These are phyloP conservation scores for Cyberlindnera mycetangii DNA, from an alignment of 805 yeast species.

Conservation along the genomic window DNA sequence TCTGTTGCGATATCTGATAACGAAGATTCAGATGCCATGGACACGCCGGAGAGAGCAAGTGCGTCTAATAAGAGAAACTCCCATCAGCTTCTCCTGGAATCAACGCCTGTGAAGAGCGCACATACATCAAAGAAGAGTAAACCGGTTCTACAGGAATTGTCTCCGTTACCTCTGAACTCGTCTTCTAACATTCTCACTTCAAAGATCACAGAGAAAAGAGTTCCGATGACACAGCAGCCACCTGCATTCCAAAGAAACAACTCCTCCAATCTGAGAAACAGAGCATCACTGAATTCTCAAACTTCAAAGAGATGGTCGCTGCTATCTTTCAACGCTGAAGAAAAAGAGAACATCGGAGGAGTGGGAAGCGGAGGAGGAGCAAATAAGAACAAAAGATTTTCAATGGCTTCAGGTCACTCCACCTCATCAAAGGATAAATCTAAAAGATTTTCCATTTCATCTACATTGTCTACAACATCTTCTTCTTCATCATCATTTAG, in stretches of 20 bases:
- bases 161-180: constrained; percentile 11
- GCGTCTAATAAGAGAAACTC: constrained; percentile 10
- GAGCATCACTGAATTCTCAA: constrained; percentile 23
- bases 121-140: constrained; percentile 14
- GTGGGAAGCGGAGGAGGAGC: too few species aligned
- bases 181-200: constrained; percentile 11
- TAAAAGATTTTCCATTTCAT: constrained; percentile 24
- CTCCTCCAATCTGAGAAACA: constrained; percentile 25
- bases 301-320: constrained; percentile 30
- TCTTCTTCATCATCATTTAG: constrained; percentile 24
- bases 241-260: constrained; percentile 23
- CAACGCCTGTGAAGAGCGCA: constrained; percentile 9
- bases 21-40: constrained; percentile 22
- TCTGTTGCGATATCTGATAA: constrained; percentile 26
- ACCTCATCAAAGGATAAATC: constrained; percentile 16
- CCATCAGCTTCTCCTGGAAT: constrained; percentile 6
- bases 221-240: constrained; percentile 16
- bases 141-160: constrained; percentile 20
- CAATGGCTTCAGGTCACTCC: constrained; percentile 22
- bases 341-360: constrained; percentile 18
- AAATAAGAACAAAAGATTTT: constrained; percentile 22
- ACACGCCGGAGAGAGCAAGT: constrained; percentile 16
- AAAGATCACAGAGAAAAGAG: constrained; percentile 25
- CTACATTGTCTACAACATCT: constrained; percentile 14
- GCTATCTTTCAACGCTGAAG: constrained; percentile 24